These are phyloP conservation scores for Gloeostereum incarnatum DNA, from an alignment of 768 basidiomycete species.

Conservation along the genomic window DNA sequence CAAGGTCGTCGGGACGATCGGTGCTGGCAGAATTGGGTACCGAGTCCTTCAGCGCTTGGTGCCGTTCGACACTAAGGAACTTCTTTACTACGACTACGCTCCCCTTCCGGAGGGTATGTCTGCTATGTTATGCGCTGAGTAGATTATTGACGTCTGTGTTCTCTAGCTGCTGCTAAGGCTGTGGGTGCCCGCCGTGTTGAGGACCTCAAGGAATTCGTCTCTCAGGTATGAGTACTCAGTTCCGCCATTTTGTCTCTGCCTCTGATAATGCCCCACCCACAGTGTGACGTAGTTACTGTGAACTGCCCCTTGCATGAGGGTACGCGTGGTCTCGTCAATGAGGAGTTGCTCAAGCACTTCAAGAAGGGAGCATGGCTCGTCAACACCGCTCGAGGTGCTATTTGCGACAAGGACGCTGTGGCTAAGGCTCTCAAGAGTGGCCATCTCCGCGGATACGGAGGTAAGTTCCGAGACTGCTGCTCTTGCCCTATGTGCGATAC, in stretches of 20 bases:
- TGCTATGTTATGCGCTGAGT: neutral
- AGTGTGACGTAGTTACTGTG: constrained; percentile 79
- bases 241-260: constrained; percentile 8
- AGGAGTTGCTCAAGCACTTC: constrained; percentile 77
- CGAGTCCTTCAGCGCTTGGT: constrained; percentile 72
- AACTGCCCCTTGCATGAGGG: constrained; percentile 86
- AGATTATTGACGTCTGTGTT: neutral
- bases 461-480: constrained; percentile 15
- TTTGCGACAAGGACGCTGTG: constrained; percentile 79
- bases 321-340: constrained; percentile 72
- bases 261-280: constrained; percentile 8
- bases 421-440: constrained; percentile 69
- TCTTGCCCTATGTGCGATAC: neutral
- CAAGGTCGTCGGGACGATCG: constrained; percentile 88
- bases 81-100: constrained; percentile 84
- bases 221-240: constrained; percentile 18
- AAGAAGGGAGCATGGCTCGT: constrained; percentile 91
- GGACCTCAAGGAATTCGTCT: constrained; percentile 58
- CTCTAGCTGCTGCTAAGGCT: constrained; percentile 49
- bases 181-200: constrained; percentile 69
- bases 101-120: constrained; percentile 51
- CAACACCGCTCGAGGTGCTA: constrained; percentile 90
- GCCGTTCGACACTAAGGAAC: constrained; percentile 85
- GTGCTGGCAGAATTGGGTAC: constrained; percentile 66
- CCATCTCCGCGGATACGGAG: constrained; percentile 54